Evolutionary conservation across 768 basidiomycete genomes (phyloP).

Genomic region (Zangia roseola): DNA sequence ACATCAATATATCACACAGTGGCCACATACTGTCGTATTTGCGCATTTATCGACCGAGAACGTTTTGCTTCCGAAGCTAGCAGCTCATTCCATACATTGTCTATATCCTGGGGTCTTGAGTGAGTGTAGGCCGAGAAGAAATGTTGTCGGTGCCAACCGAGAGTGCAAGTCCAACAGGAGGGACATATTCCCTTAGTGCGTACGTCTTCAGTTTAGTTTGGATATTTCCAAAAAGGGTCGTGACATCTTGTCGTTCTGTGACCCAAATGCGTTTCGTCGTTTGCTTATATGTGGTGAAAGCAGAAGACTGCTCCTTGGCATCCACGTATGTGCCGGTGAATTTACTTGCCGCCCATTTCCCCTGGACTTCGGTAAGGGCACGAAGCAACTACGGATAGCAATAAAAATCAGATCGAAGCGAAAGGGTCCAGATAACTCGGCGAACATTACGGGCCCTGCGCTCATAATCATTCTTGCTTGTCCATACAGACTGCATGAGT

Average conservation of each 20-base stretch:
- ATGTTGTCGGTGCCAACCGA: slow-evolving; percentile 37
- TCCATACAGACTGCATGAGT: slow-evolving; percentile 90
- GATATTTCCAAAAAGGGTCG: slow-evolving; percentile 87
- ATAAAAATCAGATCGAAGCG: slow-evolving; percentile 7
- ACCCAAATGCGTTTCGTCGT: slow-evolving; percentile 87
- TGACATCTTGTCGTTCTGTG: slow-evolving; percentile 83
- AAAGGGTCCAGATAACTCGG: background rate
- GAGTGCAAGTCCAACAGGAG: slow-evolving; percentile 66
- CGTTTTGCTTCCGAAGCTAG: slow-evolving; percentile 72
- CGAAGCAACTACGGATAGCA: slow-evolving; percentile 56
- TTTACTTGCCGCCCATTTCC: slow-evolving; percentile 62
- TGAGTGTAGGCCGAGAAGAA: slow-evolving; percentile 7
- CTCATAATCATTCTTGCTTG: slow-evolving; percentile 89
- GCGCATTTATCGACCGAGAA: slow-evolving; percentile 82
- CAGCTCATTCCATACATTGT: slow-evolving; percentile 71
- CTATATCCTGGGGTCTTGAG: slow-evolving; percentile 55
- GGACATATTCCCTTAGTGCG: slow-evolving; percentile 79
- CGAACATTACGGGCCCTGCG: slow-evolving; percentile 71
- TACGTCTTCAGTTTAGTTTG: slow-evolving; percentile 94
- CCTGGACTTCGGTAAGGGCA: slow-evolving; percentile 64
- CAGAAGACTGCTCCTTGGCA: slow-evolving; percentile 71
- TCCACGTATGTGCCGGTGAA: slow-evolving; percentile 78
- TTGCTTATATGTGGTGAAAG: slow-evolving; percentile 79
- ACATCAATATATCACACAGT: background rate
- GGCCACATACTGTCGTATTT: slow-evolving; percentile 77